These are phyloP conservation scores for Amauroascus niger DNA, from an alignment of 2,329 filamentous ascomycete genomes.

Conservation along the genomic window DNA sequence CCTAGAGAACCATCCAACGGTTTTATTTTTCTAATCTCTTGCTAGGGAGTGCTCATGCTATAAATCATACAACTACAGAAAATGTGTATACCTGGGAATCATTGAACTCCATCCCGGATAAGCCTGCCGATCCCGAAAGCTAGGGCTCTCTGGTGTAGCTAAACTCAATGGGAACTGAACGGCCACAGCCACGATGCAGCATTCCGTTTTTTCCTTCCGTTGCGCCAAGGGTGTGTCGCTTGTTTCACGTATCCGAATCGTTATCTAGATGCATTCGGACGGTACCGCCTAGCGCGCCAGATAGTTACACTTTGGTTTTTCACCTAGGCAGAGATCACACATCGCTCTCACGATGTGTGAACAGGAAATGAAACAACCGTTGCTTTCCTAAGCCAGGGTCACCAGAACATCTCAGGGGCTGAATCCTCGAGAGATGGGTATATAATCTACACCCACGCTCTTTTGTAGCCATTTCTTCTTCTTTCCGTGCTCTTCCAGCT, in stretches of 20 bases:
- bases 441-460: slow-evolving; percentile 1
- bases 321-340: neutral
- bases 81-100: neutral
- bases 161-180: neutral
- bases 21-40: neutral
- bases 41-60: neutral
- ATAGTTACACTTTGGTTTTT: neutral
- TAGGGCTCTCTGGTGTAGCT: neutral
- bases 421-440: neutral
- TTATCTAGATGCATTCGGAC: neutral
- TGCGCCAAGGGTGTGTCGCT: neutral
- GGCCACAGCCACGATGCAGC: neutral
- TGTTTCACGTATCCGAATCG: neutral
- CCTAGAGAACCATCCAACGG: no score
- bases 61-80: neutral
- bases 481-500: slow-evolving; percentile 3
- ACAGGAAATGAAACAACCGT: neutral
- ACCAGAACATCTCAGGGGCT: neutral
- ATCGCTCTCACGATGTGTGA: neutral
- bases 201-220: neutral
- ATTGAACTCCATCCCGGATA: neutral
- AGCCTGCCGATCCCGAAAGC: neutral
- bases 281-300: neutral
- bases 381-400: neutral
- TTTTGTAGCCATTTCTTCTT: neutral